phyloP scores from a whole-genome alignment of 2,329 filamentous ascomycete species.

The Aspergillus proliferans region DNA sequence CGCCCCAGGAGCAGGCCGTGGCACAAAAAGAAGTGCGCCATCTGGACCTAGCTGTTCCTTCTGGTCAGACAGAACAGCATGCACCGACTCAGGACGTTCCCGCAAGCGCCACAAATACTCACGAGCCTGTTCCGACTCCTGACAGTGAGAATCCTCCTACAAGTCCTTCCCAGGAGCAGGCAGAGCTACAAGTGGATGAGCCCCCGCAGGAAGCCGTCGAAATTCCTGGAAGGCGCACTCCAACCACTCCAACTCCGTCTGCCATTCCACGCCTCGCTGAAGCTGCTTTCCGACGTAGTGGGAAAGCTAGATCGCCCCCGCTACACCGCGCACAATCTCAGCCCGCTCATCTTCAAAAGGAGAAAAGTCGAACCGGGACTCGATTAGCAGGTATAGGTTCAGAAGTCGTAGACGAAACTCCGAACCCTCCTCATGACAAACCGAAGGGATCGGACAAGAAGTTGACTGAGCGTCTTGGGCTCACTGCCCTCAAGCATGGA shows the following conservation, averaged over 20 bases:
- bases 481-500: conserved; percentile 57
- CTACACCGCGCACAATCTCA: conserved; percentile 48
- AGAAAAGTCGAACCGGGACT: conserved; percentile 17
- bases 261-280: conserved; percentile 37
- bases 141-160: conserved; percentile 6
- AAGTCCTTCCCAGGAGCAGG: conserved; percentile 9
- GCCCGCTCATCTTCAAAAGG: conserved; percentile 35
- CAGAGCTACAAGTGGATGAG: conserved; percentile 3
- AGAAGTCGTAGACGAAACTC: conserved; percentile 15
- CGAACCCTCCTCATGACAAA: conserved; percentile 21
- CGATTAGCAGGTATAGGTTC: conserved; percentile 18
- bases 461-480: conserved; percentile 64
- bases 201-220: conserved; percentile 10
- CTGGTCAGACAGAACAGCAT: conserved; percentile 19
- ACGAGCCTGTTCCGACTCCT: conserved; percentile 5
- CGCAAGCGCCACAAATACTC: conserved; percentile 3
- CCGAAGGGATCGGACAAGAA: conserved; percentile 60
- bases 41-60: conserved; percentile 52
- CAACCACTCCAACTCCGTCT: conserved; percentile 26
- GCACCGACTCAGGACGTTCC: conserved; percentile 6
- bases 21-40: conserved; percentile 53
- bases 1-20: conserved; percentile 19
- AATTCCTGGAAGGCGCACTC: conserved; percentile 5
- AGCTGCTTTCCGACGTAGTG: conserved; percentile 29
- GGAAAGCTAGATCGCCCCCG: conserved; percentile 39